Base-by-base conservation (phyloP, 148 eudicot species). In the Tetragonia tetragonoides region DNA sequence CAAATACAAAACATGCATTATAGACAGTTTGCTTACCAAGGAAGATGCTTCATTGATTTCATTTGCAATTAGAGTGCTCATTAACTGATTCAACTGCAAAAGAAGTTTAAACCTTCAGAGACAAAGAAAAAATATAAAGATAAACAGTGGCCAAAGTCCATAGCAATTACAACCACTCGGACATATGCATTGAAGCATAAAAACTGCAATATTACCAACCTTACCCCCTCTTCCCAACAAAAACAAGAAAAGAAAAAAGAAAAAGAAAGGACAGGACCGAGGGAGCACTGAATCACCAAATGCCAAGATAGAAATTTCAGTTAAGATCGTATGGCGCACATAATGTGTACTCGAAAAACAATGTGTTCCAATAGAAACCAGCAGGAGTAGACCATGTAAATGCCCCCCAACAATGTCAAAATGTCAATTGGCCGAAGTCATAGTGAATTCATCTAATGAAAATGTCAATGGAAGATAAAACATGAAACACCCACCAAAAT, bases 31-130 rank as follows among this genome's bases (percentile, higher is more conserved):
- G 62, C 86, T 87, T 78, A 92, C 97, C 93, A 88, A 21, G 69
- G 87, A 68, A 69, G 85, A 76, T 69, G 89, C 79, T 51, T 83
- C 83, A 65, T 81, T 77, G 74, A 77, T 76, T 78, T 91, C 85
- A 56, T 83, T 87, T 81, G 87, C 80, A 59, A 91, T 78, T 70
- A 95, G 78, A 76, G 83, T 83, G 78, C 87, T 89, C 88, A 95
- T 80, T 77, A 95, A 83, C 85, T 85, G 97, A 82, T 72, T 77
- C 83, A 95, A 78, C 99, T 95, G 91, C 56, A 53, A 72, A 78
- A 57, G 68, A 81, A 77, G 34, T 21, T 53, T 59, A 72, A 21
- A 69, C 34, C 41, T 49, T 42, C 6, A 44, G 70, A 51, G 66
- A 66, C 47, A n/a, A n/a, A n/a, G 39, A 20, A 41, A 41, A 72